These are phyloP conservation scores for Tephrocybe sp. DNA, from an alignment of 768 basidiomycete species.

Conservation along the genomic window DNA sequence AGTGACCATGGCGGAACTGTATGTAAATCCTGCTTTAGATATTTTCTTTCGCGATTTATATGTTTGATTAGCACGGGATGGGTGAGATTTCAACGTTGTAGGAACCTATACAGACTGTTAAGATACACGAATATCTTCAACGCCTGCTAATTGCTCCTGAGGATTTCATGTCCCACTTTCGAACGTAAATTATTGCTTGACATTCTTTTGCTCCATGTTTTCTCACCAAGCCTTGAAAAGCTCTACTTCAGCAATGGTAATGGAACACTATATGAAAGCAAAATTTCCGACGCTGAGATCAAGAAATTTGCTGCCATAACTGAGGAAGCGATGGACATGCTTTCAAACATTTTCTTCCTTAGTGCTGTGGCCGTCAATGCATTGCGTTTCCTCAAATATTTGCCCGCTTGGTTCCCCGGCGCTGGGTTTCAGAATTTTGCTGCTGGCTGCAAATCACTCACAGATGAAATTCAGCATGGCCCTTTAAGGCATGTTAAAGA, in stretches of 20 bases:
- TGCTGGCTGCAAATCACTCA: conserved; percentile 3
- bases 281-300: conserved; percentile 18
- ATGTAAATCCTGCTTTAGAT: background rate
- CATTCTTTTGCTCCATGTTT: background rate
- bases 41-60: background rate
- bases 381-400: conserved; percentile 28
- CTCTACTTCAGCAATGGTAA: conserved; percentile 13
- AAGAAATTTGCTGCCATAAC: conserved; percentile 23
- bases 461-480: conserved; percentile 14
- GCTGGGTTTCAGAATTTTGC: conserved; percentile 23
- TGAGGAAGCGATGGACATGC: conserved; percentile 15
- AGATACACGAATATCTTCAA: conserved; percentile 20
- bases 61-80: conserved; percentile 26
- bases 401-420: conserved; percentile 37
- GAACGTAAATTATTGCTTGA: conserved; percentile 3
- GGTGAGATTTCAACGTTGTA: conserved; percentile 25
- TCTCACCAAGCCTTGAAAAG: background rate
- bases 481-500: conserved; percentile 15
- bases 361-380: conserved; percentile 24
- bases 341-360: conserved; percentile 15
- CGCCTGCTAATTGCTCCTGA: conserved; percentile 15
- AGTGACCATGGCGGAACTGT: conserved; percentile 19
- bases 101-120: conserved; percentile 21
- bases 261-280: conserved; percentile 27
- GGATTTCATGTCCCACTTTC: conserved; percentile 12